Evolutionary conservation across 495 filamentous ascomycete species (phyloP), one percentile per base, ranked within the genome.

Genomic region (Aspergillus conjunctus): DNA sequence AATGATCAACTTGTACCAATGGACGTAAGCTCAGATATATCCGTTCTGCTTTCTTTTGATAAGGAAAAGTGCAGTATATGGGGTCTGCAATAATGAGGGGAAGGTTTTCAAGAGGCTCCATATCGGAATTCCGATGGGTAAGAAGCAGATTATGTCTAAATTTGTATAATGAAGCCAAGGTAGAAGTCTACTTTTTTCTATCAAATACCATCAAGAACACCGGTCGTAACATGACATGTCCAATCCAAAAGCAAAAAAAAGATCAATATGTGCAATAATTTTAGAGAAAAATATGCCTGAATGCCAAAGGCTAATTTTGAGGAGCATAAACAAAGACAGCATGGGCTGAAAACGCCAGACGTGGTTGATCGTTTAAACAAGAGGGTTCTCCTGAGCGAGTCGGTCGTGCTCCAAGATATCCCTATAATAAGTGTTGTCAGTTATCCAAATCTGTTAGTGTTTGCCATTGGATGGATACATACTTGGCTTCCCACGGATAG

Each of bases 401-500:
- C 74, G 65, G 74, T 98, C 93, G 70, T 98, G 93, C 80, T 91
- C 89, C 31, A 97, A 94, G 66, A 98, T 97, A 73, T 97, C 90
- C 64, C 86, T 88, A 51, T 7, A 44, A 22, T 26, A 32, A 31
- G 33, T 59, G 63, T 52, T 67, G 66, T 66, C 49, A 69, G 49
- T 44, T 30, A 57, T 15, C 21, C 11, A 21, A 10, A 6, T 30
- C 32, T 51, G n/a, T 50, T 21, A 14, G 33, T 2, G 5, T 30
- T 21, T n/a, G 21, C 12, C 31, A 41, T 30, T 34, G 20, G 45
- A 31, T 11, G 21, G 57, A 56, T 18, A 80, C 85, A 52, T 81
- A 89, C 77, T 78, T 90, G 44, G 95, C 94, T 77, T 98, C 94
- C 94, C 94, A 98, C n/a, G 94, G 94, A 75, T 99, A 99, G 80